A percentile compares a stretch with the other conserved stretches of the same genome.
phyloP scores from a whole-genome alignment of 2,329 filamentous ascomycete genomes.

The Diaporthe caulivora region DNA sequence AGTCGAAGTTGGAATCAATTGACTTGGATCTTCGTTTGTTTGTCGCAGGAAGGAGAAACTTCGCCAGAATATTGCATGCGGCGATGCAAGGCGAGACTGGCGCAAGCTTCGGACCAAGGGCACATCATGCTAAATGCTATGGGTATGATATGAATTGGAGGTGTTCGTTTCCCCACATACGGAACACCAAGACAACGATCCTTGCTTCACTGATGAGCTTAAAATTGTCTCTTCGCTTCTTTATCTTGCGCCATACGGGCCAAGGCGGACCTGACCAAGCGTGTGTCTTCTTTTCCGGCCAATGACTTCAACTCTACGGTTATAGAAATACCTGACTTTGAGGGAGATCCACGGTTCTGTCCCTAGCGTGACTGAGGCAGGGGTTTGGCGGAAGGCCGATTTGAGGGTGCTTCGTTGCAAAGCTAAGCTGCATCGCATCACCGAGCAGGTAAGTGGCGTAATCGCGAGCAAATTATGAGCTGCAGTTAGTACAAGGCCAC shows the following conservation, averaged over 20 bases:
- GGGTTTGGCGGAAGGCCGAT: background rate
- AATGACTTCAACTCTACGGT: background rate
- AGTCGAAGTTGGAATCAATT: background rate
- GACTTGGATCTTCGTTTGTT: background rate
- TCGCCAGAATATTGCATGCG: too few species aligned
- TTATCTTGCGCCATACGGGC: background rate
- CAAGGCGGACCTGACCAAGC: background rate
- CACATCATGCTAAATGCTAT: background rate
- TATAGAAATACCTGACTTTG: background rate
- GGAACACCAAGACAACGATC: background rate
- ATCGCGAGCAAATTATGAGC: slow-evolving; percentile 14
- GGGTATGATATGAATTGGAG: too few species aligned
- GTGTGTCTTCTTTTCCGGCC: background rate
- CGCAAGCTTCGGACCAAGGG: background rate
- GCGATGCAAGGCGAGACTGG: background rate
- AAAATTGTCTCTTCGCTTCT: slow-evolving; percentile 13
- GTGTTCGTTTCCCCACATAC: background rate
- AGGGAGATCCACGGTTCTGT: too few species aligned
- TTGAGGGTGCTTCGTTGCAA: background rate
- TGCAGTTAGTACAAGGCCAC: background rate
- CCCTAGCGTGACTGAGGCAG: background rate
- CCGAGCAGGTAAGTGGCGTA: background rate
- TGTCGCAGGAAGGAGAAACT: background rate
- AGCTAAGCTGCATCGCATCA: slow-evolving; percentile 10
- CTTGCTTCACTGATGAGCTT: background rate